Percentiles rank a stretch among this genome's conserved stretches.
These are phyloP conservation scores for Neurospora sublineolata DNA, from an alignment of 495 filamentous ascomycete species.

Conservation along the genomic window DNA sequence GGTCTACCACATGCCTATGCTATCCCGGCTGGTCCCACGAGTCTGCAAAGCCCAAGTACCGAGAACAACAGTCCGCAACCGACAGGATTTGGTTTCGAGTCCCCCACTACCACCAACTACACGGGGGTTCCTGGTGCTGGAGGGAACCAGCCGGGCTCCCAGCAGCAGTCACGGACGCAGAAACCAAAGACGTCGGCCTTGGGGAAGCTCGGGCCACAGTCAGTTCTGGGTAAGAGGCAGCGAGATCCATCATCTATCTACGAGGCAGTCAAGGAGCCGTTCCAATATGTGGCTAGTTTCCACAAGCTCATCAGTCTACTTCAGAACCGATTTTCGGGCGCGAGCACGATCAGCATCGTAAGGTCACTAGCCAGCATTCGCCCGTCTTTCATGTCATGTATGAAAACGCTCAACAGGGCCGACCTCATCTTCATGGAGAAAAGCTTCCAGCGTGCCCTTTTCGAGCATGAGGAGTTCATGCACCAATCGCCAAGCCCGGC, in stretches of 20 bases:
- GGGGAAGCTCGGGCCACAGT: constrained; percentile 34
- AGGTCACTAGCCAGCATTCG: constrained; percentile 80
- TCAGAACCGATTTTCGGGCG: constrained; percentile 58
- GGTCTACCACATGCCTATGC: constrained; percentile 41
- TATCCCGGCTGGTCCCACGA: constrained; percentile 36
- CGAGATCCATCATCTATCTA: constrained; percentile 77
- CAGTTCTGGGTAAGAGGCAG: constrained; percentile 39
- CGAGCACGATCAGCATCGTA: constrained; percentile 65
- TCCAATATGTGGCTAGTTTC: constrained; percentile 80
- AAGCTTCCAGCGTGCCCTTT: constrained; percentile 83
- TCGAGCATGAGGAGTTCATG: constrained; percentile 87
- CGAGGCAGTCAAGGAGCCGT: constrained; percentile 75
- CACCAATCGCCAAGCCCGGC: constrained; percentile 78
- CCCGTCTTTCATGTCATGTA: constrained; percentile 83
- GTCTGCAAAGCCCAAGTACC: constrained; percentile 37
- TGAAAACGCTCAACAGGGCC: constrained; percentile 65
- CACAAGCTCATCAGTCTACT: constrained; percentile 79
- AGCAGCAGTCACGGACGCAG: constrained; percentile 19
- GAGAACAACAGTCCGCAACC: constrained; percentile 40
- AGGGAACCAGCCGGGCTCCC: constrained; percentile 15
- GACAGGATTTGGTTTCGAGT: constrained; percentile 33
- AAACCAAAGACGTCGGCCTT: constrained; percentile 27
- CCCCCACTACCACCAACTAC: constrained; percentile 32
- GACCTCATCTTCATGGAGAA: constrained; percentile 97
- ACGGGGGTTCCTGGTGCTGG: constrained; percentile 13